A percentile compares a stretch with the other conserved stretches of the same genome.
phyloP scores from a whole-genome alignment of 352 stramenopile genomes.

The Phytopythium ostracodes region DNA sequence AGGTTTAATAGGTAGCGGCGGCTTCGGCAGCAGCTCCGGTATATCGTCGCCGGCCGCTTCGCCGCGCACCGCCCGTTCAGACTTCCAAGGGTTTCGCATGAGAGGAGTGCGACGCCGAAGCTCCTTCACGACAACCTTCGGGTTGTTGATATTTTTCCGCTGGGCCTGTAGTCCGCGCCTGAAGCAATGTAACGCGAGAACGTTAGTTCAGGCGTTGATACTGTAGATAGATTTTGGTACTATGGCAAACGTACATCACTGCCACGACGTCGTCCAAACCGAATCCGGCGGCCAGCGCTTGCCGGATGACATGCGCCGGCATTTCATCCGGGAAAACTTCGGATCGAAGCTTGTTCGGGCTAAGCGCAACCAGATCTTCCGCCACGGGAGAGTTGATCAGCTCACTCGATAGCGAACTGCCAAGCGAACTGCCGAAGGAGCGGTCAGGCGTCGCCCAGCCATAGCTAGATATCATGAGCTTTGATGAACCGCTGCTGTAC shows the following conservation, averaged over 20 bases:
- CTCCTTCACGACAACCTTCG: slow-evolving; percentile 30
- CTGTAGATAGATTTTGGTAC: not conserved
- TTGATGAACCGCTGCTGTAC: not conserved
- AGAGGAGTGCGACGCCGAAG: slow-evolving; percentile 41
- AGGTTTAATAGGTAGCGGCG: not conserved
- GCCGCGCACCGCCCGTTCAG: slow-evolving; percentile 27
- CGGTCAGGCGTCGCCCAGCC: not conserved
- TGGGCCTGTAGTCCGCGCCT: slow-evolving; percentile 56
- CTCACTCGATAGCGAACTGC: slow-evolving; percentile 14
- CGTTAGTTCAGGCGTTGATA: not conserved
- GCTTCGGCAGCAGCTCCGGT: not conserved
- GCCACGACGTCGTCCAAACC: slow-evolving; percentile 37
- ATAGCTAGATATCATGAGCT: not conserved
- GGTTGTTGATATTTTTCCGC: slow-evolving; percentile 32
- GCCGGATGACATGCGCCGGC: slow-evolving; percentile 38
- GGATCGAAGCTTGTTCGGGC: slow-evolving; percentile 33
- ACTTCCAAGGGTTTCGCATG: slow-evolving; percentile 53
- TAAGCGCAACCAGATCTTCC: slow-evolving; percentile 42
- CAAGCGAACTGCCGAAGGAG: slow-evolving; percentile 7
- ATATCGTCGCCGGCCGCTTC: not conserved
- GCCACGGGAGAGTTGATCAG: slow-evolving; percentile 38
- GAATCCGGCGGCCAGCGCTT: slow-evolving; percentile 51
- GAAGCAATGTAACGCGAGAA: not conserved
- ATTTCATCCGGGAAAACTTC: slow-evolving; percentile 55
- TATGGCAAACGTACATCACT: slow-evolving; percentile 37